Evolutionary conservation across 2,329 filamentous ascomycete genomes (phyloP).

Genomic region (Cercospora sojina): DNA sequence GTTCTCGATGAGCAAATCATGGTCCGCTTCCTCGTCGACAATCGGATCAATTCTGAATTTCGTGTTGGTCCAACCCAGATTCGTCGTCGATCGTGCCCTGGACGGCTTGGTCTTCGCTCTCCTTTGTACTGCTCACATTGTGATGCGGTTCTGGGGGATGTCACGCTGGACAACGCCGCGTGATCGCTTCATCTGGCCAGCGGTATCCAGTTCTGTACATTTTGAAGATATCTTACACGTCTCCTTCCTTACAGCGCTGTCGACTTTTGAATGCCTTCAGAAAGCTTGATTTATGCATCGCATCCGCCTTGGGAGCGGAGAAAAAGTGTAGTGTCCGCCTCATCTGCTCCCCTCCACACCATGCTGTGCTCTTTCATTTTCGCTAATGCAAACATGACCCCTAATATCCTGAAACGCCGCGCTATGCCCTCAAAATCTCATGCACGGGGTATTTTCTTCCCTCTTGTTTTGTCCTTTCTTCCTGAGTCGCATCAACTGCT

Average conservation of each 20-base stretch:
- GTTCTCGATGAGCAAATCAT: neutral
- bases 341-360: neutral
- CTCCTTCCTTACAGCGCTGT: neutral
- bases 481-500: neutral
- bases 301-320: constrained; percentile 10
- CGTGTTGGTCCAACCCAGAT: neutral
- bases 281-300: neutral
- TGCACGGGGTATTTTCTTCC: constrained; percentile 15
- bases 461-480: neutral
- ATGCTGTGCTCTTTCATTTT: constrained; percentile 12
- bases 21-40: neutral
- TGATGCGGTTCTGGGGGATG: neutral
- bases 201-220: constrained; percentile 7
- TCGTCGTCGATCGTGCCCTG: neutral
- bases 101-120: neutral
- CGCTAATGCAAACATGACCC: constrained; percentile 16
- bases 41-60: neutral
- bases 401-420: constrained; percentile 27
- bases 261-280: neutral
- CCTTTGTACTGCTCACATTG: neutral
- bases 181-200: neutral
- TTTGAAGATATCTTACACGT: constrained; percentile 4
- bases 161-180: neutral
- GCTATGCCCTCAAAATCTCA: constrained; percentile 31
- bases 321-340: neutral